A percentile compares a stretch with the other conserved stretches of the same genome.
These are phyloP conservation scores for Apodospora peruviana DNA, from an alignment of 495 filamentous ascomycete species.

Conservation along the genomic window DNA sequence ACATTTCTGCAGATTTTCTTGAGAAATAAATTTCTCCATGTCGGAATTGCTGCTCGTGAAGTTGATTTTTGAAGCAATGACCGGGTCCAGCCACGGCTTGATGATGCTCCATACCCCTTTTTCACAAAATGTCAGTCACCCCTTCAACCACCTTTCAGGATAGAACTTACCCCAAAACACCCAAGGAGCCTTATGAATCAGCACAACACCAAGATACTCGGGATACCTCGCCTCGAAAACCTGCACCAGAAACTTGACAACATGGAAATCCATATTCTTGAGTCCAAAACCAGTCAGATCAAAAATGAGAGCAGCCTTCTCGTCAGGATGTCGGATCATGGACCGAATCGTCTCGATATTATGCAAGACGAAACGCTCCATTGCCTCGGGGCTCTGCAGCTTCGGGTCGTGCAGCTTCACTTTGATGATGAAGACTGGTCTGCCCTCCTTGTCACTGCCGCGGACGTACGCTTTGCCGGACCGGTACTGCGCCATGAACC, in stretches of 20 bases:
- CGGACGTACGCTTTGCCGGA: conserved; percentile 8
- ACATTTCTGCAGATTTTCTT: conserved; percentile 4
- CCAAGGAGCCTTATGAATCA: conserved; percentile 8
- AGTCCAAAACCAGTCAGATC: conserved; percentile 9
- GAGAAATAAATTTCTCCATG: conserved; percentile 2
- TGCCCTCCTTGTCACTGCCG: background rate
- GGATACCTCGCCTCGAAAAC: conserved; percentile 11
- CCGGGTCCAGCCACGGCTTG: conserved; percentile 9
- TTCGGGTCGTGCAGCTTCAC: conserved; percentile 9
- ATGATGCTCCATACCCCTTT: conserved; percentile 9
- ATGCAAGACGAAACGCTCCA: conserved; percentile 9
- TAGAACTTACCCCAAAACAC: conserved; percentile 13
- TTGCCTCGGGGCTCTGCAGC: conserved; percentile 6
- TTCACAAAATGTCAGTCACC: too few species aligned
- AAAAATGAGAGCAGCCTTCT: conserved; percentile 10
- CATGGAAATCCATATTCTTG: conserved; percentile 11
- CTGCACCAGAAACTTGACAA: conserved; percentile 10
- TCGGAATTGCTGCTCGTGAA: conserved; percentile 4
- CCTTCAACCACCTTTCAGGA: too few species aligned
- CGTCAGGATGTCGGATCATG: conserved; percentile 5
- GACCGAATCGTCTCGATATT: conserved; percentile 11
- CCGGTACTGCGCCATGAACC: conserved; percentile 8
- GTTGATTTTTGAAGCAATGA: conserved; percentile 11
- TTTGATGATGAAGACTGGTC: conserved; percentile 10
- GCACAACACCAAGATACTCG: conserved; percentile 8